Percentiles rank a stretch among this genome's conserved stretches.
Evolutionary conservation across 768 basidiomycete genomes (phyloP).

Genomic region (Tylopilus rubrobrunneus): DNA sequence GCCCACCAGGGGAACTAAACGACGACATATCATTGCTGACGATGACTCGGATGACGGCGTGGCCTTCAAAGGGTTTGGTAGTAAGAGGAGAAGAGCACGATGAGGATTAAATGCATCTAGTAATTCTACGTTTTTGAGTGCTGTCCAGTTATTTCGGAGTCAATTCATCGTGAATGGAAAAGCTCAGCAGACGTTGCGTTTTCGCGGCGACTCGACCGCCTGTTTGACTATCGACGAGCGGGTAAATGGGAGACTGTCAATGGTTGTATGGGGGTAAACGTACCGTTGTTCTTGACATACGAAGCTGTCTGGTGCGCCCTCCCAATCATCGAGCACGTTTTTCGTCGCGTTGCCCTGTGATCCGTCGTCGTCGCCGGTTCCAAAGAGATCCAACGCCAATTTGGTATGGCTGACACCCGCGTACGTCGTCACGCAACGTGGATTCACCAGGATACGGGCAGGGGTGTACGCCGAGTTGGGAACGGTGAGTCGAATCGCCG

Average conservation of each 20-base stretch:
- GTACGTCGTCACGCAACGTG: slow-evolving; percentile 95
- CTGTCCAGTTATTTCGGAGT: slow-evolving; percentile 9
- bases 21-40: slow-evolving; percentile 42
- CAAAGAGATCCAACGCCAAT: slow-evolving; percentile 92
- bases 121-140: slow-evolving; percentile 1
- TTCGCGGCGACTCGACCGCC: slow-evolving; percentile 88
- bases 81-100: slow-evolving; percentile 25
- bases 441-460: slow-evolving; percentile 92
- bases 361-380: slow-evolving; percentile 63
- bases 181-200: slow-evolving; percentile 78
- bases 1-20: slow-evolving; percentile 19
- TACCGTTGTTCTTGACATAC: slow-evolving; percentile 95
- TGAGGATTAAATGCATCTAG: slow-evolving; percentile 2
- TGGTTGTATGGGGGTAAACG: slow-evolving; percentile 16
- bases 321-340: slow-evolving; percentile 93
- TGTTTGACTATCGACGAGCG: slow-evolving; percentile 53
- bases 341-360: slow-evolving; percentile 45
- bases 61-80: slow-evolving; percentile 63
- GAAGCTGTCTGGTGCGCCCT: slow-evolving; percentile 94
- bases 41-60: slow-evolving; percentile 72
- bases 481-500: slow-evolving; percentile 49
- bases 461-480: slow-evolving; percentile 88
- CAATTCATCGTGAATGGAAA: slow-evolving; percentile 78
- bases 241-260: neutral
- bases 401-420: slow-evolving; percentile 96